Evolutionary conservation across 805 yeast genomes (phyloP), one percentile per base, ranked within the genome.

Genomic region (Yarrowia sp.): DNA sequence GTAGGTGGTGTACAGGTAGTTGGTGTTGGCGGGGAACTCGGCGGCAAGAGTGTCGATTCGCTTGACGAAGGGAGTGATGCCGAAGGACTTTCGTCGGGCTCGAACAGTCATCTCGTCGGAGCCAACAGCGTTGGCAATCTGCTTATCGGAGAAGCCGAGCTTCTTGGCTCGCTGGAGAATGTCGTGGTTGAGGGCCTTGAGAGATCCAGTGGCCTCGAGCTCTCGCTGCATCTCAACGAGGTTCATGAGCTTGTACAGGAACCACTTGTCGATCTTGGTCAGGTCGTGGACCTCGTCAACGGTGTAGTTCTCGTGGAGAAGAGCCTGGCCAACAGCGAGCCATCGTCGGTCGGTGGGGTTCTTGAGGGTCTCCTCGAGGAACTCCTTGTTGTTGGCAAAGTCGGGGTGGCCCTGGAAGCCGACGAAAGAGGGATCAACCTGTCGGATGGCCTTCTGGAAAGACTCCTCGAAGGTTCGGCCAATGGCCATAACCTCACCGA

Each of bases 401-500:
- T 80, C 84, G 64, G 81, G 78, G 49, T 61, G 35, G 69, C 97
- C 97, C 78, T 91, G 97, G 83, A 91, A 89, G 39, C 97, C 97
- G 70, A 90, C 74, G 66, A 83, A 84, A 2, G 96, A 85, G 41
- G 97, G 97, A 72, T 91, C 97, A 65, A 91, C 90, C 76, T 92
- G 96, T 78, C 99, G 86, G 67, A 93, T 85, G 44, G 98, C 98
- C 81, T 93, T 93, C 80, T 94, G 97, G 81, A 93, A 87, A 33
- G 97, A 88, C 78, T 93, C 99, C 79, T 93, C 99, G 73, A 93
- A 93, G 66, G 86, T 93, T 78, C 99, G 87, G 72, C 99, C 99
- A 72, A 93, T 94, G 47, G 97, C 96, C 99, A 93, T 93, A 64
- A 93, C 99, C 77, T 93, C 99, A 75, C 99, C 99, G 62, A 93